Conservation (phyloP, 139 green algal genomes). For the Penium margaritaceum region DNA sequence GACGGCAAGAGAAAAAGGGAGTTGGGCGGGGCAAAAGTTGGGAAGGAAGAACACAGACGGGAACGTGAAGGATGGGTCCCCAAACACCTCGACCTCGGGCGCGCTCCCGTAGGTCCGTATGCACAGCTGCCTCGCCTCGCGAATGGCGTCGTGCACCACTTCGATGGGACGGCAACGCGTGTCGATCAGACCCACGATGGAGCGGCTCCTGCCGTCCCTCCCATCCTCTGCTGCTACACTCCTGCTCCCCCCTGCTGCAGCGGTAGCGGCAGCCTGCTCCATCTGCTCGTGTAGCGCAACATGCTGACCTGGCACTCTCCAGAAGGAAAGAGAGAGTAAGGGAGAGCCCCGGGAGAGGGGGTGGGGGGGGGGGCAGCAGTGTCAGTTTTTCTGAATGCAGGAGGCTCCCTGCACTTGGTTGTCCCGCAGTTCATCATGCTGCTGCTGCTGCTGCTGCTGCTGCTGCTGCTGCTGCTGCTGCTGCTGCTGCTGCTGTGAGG, state of each 20-base stretch:
- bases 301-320: conserved; percentile 10
- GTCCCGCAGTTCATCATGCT: too few relatives aligned
- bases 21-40: neutral
- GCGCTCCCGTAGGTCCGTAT: conserved; percentile 76
- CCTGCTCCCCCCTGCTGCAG: too few relatives aligned
- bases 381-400: too few relatives aligned
- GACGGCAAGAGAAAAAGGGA: neutral
- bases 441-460: too few relatives aligned
- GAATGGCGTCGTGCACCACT: conserved; percentile 78
- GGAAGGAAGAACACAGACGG: conserved; percentile 35
- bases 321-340: too few relatives aligned
- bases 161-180: conserved; percentile 53
- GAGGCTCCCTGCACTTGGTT: too few relatives aligned
- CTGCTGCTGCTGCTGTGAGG: too few relatives aligned
- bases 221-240: conserved; percentile 47
- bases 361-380: neutral
- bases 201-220: conserved; percentile 52
- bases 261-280: too few relatives aligned
- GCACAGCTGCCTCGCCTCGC: conserved; percentile 83
- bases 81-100: conserved; percentile 75
- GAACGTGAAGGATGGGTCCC: conserved; percentile 79
- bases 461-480: too few relatives aligned
- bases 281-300: conserved; percentile 31
- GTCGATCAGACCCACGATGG: conserved; percentile 81
- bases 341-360: neutral